phyloP scores from a whole-genome alignment of 306 rosid genomes.

The Sicyos baderoa region DNA sequence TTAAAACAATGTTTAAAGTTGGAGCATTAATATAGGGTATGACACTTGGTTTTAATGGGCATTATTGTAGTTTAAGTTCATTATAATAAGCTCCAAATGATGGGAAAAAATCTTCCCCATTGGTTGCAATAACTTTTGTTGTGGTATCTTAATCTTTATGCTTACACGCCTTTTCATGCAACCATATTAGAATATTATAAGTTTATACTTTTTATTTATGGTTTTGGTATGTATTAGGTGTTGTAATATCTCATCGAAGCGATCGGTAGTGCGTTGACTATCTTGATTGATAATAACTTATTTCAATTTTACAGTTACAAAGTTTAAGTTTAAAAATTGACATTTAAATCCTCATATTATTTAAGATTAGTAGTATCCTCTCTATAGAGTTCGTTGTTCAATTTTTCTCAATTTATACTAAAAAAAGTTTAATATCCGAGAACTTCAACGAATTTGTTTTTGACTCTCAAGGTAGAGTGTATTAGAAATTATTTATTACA shows the following conservation, averaged over 20 bases:
- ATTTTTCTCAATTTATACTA: too few relatives aligned
- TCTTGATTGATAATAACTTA: too few relatives aligned
- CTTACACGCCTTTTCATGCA: background rate
- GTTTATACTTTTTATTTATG: background rate
- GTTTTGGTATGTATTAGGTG: background rate
- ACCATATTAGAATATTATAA: background rate
- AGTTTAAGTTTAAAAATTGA: too few relatives aligned
- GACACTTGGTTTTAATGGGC: background rate
- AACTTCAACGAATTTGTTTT: too few relatives aligned
- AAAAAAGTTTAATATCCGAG: too few relatives aligned
- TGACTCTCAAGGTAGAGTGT: too few relatives aligned
- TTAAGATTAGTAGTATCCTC: too few relatives aligned
- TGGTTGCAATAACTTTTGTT: background rate
- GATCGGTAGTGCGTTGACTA: too few relatives aligned
- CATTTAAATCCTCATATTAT: too few relatives aligned
- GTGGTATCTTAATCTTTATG: background rate
- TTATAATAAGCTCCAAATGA: background rate
- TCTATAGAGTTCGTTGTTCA: too few relatives aligned
- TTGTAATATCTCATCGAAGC: background rate
- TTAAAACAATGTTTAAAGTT: constrained; percentile 6
- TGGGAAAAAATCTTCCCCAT: background rate
- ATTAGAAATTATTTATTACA: too few relatives aligned
- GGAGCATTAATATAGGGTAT: constrained; percentile 12
- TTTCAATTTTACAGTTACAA: too few relatives aligned
- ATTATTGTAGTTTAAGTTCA: background rate